A percentile compares a stretch with the other conserved stretches of the same genome.
These are phyloP conservation scores for Paramecium sonneborni DNA, from an alignment of 73 alveolate species.

Conservation along the genomic window DNA sequence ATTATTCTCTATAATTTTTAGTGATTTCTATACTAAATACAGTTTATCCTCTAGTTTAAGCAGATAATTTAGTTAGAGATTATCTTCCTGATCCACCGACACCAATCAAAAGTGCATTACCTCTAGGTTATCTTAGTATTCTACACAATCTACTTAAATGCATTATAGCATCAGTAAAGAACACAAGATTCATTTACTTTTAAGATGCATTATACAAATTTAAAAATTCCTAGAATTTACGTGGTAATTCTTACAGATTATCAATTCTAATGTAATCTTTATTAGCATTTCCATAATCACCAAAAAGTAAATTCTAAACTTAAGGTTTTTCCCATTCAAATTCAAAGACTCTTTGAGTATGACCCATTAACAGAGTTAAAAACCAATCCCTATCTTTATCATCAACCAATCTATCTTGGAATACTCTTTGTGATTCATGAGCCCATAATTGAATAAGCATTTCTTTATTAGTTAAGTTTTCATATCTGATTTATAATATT, in stretches of 20 bases:
- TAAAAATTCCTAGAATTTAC: slow-evolving; percentile 15
- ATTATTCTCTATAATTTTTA: slow-evolving; percentile 96
- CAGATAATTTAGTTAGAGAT: slow-evolving; percentile 95
- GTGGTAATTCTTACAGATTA: slow-evolving; percentile 4
- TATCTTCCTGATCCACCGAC: slow-evolving; percentile 99
- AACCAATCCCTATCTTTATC: slow-evolving; percentile 89
- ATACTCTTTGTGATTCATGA: slow-evolving; percentile 98
- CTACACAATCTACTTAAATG: slow-evolving; percentile 98
- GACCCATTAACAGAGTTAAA: slow-evolving; percentile 58
- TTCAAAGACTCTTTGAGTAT: slow-evolving; percentile 36
- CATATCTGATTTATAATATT: slow-evolving; percentile 85
- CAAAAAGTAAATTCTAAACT: slow-evolving; percentile 15
- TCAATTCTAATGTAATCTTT: slow-evolving; percentile 59
- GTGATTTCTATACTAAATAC: slow-evolving; percentile 96
- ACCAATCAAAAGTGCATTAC: slow-evolving; percentile 99
- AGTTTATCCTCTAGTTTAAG: slow-evolving; percentile 89
- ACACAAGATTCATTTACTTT: slow-evolving; percentile 96
- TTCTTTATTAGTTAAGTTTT: slow-evolving; percentile 89
- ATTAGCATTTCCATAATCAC: slow-evolving; percentile 60
- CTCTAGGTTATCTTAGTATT: slow-evolving; percentile 97
- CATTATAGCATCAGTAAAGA: slow-evolving; percentile 98
- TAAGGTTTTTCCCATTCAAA: slow-evolving; percentile 66
- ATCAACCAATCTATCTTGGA: slow-evolving; percentile 97
- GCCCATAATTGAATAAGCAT: slow-evolving; percentile 95
- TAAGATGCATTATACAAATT: slow-evolving; percentile 45